A percentile compares a stretch with the other conserved stretches of the same genome.
Evolutionary conservation across 257 asterid genomes (phyloP).

Genomic region (Ehretia macrophylla): DNA sequence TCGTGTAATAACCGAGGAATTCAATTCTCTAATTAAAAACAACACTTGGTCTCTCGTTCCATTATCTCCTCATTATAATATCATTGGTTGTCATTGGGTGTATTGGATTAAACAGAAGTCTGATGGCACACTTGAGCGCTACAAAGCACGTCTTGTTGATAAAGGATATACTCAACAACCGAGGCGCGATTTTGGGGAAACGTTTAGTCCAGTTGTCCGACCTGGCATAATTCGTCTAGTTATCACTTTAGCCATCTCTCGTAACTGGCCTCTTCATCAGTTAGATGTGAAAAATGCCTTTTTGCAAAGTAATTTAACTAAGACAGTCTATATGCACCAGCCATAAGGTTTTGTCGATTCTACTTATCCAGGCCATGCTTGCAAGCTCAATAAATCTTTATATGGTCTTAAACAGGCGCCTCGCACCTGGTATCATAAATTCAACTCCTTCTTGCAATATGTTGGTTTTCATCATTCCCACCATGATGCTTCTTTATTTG

Average conservation of each 20-base stretch:
- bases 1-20: neutral
- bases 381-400: neutral
- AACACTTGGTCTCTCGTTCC: neutral
- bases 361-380: neutral
- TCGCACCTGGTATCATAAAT: neutral
- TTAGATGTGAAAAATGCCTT: neutral
- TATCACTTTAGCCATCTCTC: neutral
- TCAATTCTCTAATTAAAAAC: neutral
- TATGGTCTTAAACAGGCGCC: neutral
- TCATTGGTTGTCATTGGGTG: neutral
- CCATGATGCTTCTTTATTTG: too few species aligned
- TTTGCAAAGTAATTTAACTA: neutral
- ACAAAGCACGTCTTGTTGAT: neutral
- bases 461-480: too few species aligned
- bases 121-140: neutral
- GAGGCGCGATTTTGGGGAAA: neutral
- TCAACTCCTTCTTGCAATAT: too few species aligned
- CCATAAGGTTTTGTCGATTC: neutral
- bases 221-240: neutral
- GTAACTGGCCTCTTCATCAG: neutral
- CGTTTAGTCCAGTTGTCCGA: neutral
- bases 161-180: too few species aligned
- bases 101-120: neutral
- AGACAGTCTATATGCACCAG: neutral
- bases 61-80: neutral